Base-by-base conservation (phyloP, 2,329 filamentous ascomycete species). In the Gliomastix tumulicola region DNA sequence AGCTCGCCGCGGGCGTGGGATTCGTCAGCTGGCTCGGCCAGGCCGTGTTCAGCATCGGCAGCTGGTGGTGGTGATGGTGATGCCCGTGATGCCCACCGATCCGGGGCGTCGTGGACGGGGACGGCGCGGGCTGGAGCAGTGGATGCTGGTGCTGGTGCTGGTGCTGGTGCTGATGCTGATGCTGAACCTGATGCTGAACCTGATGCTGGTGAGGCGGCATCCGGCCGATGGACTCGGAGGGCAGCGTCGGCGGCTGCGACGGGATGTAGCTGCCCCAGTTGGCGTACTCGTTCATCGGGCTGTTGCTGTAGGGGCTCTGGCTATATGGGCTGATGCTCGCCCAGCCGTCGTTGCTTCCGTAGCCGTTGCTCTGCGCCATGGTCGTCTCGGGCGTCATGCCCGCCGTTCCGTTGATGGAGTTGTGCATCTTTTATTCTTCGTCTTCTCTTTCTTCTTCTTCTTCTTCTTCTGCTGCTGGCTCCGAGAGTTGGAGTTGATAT, bases 11-110 rank as follows among this genome's bases (percentile, higher is more conserved):
- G 6, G 57, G 56, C 30, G 75, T 69, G 31, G 84, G 82, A 45
- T 82, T 84, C 32, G 82, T 84, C 55, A 90, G 66, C 74, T 88
- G 83, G 56, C 85, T 90, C 7, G 87, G 87, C 87, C 87, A 94
- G 44, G 73, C 70, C 35, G 71, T 84, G 20, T 86, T 80, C 45
- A 89, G 65, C 53, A 85, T 82, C 17, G 84, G 77, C 16, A 85
- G 62, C 43, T 76, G 75, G 9, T 63, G 50, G 37, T 67, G 60
- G 10, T 39, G 37, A 11, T 30, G 37, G n/a, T 33, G 33, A 15
- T 33, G 30, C 8, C 11, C 15, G 7, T 30, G 28, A 8, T 30
- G 28, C 9, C 19, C n/a, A n/a, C n/a, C n/a, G n/a, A n/a, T n/a
- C n/a, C n/a, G n/a, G n/a, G 32, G 35, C 16, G 21, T 19, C 13